These are phyloP conservation scores for Murraya paniculata DNA, from an alignment of 345 rosid genomes.

Conservation along the genomic window DNA sequence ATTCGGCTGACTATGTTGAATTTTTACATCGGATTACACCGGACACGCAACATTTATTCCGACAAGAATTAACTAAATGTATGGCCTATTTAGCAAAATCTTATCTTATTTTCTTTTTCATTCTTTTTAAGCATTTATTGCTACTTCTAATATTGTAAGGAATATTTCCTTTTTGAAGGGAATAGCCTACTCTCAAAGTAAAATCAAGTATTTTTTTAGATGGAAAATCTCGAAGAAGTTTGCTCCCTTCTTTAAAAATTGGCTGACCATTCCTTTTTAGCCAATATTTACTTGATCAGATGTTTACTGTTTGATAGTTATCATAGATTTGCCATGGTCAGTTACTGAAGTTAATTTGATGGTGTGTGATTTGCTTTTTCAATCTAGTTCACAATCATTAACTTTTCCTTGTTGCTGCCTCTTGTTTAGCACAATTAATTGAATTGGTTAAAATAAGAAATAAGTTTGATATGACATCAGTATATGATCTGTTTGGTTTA, in stretches of 20 bases:
- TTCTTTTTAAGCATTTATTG: background rate
- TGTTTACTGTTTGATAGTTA: background rate
- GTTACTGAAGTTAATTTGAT: background rate
- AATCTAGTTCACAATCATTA: background rate
- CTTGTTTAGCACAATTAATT: background rate
- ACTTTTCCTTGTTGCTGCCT: background rate
- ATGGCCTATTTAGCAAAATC: slow-evolving; percentile 11
- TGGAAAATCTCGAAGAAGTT: background rate
- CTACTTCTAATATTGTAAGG: background rate
- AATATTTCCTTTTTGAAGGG: background rate
- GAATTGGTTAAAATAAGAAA: background rate
- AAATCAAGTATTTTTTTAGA: background rate
- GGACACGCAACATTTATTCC: slow-evolving; percentile 60
- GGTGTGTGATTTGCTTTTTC: background rate
- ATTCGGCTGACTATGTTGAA: slow-evolving; percentile 89
- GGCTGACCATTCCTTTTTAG: background rate
- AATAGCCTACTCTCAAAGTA: background rate
- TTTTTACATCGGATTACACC: slow-evolving; percentile 85
- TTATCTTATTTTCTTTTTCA: background rate
- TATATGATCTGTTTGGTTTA: background rate
- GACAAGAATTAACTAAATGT: slow-evolving; percentile 69
- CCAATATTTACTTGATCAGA: background rate
- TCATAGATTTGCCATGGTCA: background rate
- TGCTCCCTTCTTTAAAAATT: background rate
- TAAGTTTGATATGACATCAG: background rate